phyloP scores from a whole-genome alignment of 768 basidiomycete species.

The Rhodocollybia butyracea region DNA sequence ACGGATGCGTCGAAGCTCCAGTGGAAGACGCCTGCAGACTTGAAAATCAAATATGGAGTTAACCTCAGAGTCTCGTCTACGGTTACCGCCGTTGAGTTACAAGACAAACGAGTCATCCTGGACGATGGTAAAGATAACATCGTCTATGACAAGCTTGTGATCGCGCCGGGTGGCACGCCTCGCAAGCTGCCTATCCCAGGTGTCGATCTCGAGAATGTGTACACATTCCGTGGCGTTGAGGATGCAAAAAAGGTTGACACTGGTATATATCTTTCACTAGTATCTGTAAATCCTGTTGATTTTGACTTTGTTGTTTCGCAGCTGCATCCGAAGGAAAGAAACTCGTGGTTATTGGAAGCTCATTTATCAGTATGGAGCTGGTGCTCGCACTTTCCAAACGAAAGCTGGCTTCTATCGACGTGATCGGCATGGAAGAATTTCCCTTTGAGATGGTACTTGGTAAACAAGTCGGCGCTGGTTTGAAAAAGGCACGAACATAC shows the following conservation, averaged over 20 bases:
- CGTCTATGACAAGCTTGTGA: slow-evolving; percentile 72
- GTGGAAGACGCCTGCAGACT: slow-evolving; percentile 66
- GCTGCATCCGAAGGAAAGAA: slow-evolving; percentile 71
- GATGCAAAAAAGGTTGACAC: slow-evolving; percentile 72
- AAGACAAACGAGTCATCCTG: slow-evolving; percentile 59
- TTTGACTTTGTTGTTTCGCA: slow-evolving; percentile 18
- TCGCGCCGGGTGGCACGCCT: slow-evolving; percentile 75
- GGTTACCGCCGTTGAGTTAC: slow-evolving; percentile 67
- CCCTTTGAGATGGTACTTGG: slow-evolving; percentile 86
- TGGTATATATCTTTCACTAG: slow-evolving; percentile 35
- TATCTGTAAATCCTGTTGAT: slow-evolving; percentile 1
- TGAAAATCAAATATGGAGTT: slow-evolving; percentile 72
- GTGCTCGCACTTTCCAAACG: slow-evolving; percentile 71
- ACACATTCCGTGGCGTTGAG: slow-evolving; percentile 65
- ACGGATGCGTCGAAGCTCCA: slow-evolving; percentile 78
- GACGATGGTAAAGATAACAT: slow-evolving; percentile 57
- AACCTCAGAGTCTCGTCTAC: slow-evolving; percentile 60
- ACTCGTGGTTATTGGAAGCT: slow-evolving; percentile 81
- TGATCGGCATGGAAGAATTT: slow-evolving; percentile 78
- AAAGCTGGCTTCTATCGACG: slow-evolving; percentile 76
- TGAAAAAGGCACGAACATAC: slow-evolving; percentile 47
- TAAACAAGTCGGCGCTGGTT: slow-evolving; percentile 69
- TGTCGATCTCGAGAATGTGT: slow-evolving; percentile 70
- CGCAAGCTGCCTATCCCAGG: slow-evolving; percentile 77
- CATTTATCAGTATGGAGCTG: slow-evolving; percentile 93